Evolutionary conservation across 768 basidiomycete genomes (phyloP).

Genomic region (Suillus americanus): DNA sequence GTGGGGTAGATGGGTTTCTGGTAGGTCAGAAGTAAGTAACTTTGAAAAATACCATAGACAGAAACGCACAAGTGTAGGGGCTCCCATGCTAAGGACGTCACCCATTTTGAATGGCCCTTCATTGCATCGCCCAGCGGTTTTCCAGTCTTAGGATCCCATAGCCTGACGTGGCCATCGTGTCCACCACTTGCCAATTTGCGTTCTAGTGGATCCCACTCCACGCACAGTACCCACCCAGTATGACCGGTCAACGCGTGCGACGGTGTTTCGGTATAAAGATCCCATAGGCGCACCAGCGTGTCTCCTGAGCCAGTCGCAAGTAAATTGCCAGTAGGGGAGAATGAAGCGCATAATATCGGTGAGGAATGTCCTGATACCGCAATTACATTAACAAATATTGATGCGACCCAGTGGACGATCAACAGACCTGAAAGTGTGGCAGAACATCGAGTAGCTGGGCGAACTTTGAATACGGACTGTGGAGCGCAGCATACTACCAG

Average conservation of each 20-base stretch:
- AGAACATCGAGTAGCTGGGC: conserved; percentile 92
- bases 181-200: conserved; percentile 90
- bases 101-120: conserved; percentile 95
- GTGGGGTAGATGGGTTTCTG: conserved; percentile 77
- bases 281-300: conserved; percentile 90
- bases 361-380: conserved; percentile 72
- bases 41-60: conserved; percentile 7
- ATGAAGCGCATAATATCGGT: conserved; percentile 92
- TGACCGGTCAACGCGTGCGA: conserved; percentile 87
- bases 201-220: conserved; percentile 96
- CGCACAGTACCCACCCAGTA: conserved; percentile 94
- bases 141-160: conserved; percentile 95
- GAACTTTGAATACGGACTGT: conserved; percentile 92
- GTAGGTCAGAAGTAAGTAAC: conserved; percentile 3
- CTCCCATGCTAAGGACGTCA: conserved; percentile 94
- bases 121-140: conserved; percentile 86
- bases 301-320: conserved; percentile 97
- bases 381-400: conserved; percentile 10
- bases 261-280: conserved; percentile 89
- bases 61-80: conserved; percentile 82
- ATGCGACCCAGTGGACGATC: conserved; percentile 4
- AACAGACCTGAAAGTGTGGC: conserved; percentile 80
- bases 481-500: conserved; percentile 89
- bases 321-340: conserved; percentile 89
- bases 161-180: conserved; percentile 86